Conservation (phyloP, 805 yeast species). For the Starmera dryadoides region DNA sequence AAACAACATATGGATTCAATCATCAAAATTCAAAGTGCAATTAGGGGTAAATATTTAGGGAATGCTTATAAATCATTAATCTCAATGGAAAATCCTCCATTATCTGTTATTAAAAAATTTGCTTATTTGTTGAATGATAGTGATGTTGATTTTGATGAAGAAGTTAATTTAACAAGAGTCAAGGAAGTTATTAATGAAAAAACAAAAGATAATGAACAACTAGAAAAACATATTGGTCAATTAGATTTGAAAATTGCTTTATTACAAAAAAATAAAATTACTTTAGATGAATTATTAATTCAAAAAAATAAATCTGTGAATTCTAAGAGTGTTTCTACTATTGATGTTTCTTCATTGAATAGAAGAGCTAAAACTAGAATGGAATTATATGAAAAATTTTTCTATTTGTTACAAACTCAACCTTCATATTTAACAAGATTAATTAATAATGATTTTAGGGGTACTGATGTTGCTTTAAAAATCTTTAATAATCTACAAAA, state of each 20-base stretch:
- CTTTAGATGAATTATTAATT: constrained; percentile 58
- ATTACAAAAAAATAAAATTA: constrained; percentile 70
- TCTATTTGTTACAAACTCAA: constrained; percentile 80
- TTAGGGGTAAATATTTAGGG: constrained; percentile 62
- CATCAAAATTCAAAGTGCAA: constrained; percentile 64
- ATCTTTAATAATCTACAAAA: constrained; percentile 16
- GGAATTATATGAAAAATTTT: constrained; percentile 67
- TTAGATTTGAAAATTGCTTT: constrained; percentile 73
- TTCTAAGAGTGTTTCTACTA: constrained; percentile 3
- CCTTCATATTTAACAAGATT: constrained; percentile 62
- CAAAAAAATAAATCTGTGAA: constrained; percentile 27
- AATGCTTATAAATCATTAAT: constrained; percentile 69
- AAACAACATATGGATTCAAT: constrained; percentile 47
- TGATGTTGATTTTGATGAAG: constrained; percentile 70
- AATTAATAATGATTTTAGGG: constrained; percentile 28
- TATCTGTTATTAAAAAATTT: constrained; percentile 69
- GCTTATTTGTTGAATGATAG: constrained; percentile 67
- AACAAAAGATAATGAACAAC: constrained; percentile 60
- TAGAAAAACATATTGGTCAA: constrained; percentile 70
- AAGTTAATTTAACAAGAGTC: constrained; percentile 55
- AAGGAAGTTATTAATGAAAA: constrained; percentile 65
- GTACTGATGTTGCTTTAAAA: constrained; percentile 19
- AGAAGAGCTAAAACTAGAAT: constrained; percentile 38
- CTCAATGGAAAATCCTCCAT: constrained; percentile 66
- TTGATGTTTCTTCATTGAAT: constrained; percentile 21